Evolutionary conservation across 345 rosid species (phyloP), one percentile per base, ranked within the genome.

Genomic region (Lenwebbia sp.): DNA sequence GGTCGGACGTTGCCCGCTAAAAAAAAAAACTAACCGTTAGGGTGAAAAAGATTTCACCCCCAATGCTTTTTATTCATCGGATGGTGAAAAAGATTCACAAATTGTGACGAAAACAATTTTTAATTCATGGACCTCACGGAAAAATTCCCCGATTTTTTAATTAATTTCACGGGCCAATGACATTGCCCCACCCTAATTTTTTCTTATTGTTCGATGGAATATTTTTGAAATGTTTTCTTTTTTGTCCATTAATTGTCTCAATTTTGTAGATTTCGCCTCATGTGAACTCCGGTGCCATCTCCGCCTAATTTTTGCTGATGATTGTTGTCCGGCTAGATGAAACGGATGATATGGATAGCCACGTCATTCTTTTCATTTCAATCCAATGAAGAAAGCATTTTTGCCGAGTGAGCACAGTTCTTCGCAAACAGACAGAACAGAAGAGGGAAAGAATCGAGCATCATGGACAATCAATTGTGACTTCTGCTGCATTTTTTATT

Each of bases 1-100:
- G 33, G 26, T 83, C 44, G 30, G 49, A 7, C 81, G 23, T 30
- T 70, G 65, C 86, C 85, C 86, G 86, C 86, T 62, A 17, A 70
- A 70, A 53, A 13, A 58, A 51, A 54, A 54, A 70, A 70, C 47
- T 70, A 70, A 70, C 78, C 78, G 78, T 70, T 70, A 9, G 11
- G 40, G 30, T n/a, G n/a, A n/a, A n/a, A n/a, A n/a, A 30, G 3
- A 58, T n/a, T n/a, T 14, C 75, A 7, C 10, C 33, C 13, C 21
- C 41, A 62, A 30, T 62, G 21, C 22, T 54, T 23, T 55, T 19
- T 4, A 37, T 33, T 70, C 3, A 47, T 33, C 75, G 41, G 75
- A 37, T 33, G 13, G 78, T 33, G 6, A 33, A 33, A 65, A 19
- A 19, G 44, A 65, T 65, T 65, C 25, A 33, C 25, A 33, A 65